Evolutionary conservation across 2,329 filamentous ascomycete species (phyloP).

Genomic region (Hymenoscyphus scutula): DNA sequence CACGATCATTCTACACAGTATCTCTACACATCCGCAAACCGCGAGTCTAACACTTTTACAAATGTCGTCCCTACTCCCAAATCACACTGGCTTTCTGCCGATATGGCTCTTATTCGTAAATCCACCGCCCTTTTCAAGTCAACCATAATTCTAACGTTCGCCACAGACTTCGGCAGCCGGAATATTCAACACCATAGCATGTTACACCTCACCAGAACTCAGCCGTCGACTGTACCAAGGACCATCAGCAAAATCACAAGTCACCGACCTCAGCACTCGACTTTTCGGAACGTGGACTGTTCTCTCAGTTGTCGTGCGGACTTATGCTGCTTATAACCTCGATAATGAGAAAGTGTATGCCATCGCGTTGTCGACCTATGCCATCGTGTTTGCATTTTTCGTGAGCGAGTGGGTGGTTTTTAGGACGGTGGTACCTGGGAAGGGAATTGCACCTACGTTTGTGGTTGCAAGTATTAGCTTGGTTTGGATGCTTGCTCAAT

Average conservation of each 20-base stretch:
- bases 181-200: background rate
- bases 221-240: background rate
- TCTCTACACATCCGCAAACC: no score
- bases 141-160: background rate
- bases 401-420: background rate
- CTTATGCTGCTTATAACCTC: constrained; percentile 66
- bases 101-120: constrained; percentile 1
- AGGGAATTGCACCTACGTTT: background rate
- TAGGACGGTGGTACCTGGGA: background rate
- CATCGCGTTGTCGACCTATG: background rate
- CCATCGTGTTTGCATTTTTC: background rate
- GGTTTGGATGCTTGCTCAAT: constrained; percentile 1
- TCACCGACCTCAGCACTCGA: constrained; percentile 68
- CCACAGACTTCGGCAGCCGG: background rate
- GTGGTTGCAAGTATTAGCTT: background rate
- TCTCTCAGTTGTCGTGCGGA: constrained; percentile 55
- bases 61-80: background rate
- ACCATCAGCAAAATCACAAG: constrained; percentile 46
- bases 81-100: background rate
- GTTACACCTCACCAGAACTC: background rate
- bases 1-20: no score
- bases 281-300: constrained; percentile 70
- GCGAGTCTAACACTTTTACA: no score
- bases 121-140: background rate
- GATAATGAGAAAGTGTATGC: constrained; percentile 52